Base-by-base conservation (phyloP, 2,329 filamentous ascomycete genomes). In the Xenosphaeropsis pyriputrescens region DNA sequence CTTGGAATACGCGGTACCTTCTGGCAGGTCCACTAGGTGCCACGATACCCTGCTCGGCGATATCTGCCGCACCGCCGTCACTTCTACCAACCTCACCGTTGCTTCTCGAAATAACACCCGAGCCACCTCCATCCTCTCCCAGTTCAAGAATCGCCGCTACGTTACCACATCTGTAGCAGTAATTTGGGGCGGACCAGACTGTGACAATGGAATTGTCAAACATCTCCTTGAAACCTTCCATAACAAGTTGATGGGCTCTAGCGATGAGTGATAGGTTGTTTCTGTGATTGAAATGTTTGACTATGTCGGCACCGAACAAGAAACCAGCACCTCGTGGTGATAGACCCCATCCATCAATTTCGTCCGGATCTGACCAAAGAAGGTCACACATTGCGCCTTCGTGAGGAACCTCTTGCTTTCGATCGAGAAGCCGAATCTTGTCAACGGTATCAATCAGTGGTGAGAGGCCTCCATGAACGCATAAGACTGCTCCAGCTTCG, bases 141-240 rank as follows among this genome's bases (percentile, higher is more conserved):
- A 98, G 67, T 61, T 98, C 91, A 39, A 98, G 65, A 41, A 98
- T 88, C 0, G 91, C 89, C 1, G 91, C 91, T 11, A 98, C 88
- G 51, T 96, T 96, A 39, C 88, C 88, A 53, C 88, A 95, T 45
- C 85, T 76, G 62, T 93, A 93, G 62, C 85, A 93, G 64, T 93
- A 93, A 57, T 93, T 93, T 0, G 85, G 85, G 8, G 85, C 85
- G 1, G 82, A 89, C 89, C 91, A 98, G n/a, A 98, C 91, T 0
- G 91, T 98, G 32, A 96, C 91, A 45, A 98, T 95, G 35, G 79
- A 85, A 12, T 78, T 81, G 55, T 94, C 85, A 53, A 96, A 98
- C 88, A 96, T 96, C 57, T 96, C 91, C 62, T 96, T 96, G 60
- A 95, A 98, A 0, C 91, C 91, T 57, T 98, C 91, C 91, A 96